phyloP scores from a whole-genome alignment of 1,284 basidiomycete genomes.

The Vanrija humicola region DNA sequence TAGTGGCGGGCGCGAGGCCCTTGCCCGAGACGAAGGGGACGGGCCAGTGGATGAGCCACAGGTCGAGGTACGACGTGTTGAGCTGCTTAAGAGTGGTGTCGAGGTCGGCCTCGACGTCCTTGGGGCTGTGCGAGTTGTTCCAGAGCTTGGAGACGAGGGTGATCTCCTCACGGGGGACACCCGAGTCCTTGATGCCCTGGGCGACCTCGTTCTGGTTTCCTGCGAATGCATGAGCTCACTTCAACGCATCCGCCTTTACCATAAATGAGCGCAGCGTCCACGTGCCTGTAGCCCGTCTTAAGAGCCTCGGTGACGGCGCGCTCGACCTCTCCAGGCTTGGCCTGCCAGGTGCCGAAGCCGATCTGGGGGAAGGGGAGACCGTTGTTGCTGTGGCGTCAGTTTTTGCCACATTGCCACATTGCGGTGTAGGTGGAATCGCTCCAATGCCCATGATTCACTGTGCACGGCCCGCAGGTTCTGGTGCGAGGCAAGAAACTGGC shows the following conservation, averaged over 20 bases:
- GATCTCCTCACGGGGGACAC: constrained; percentile 74
- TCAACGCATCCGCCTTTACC: constrained; percentile 59
- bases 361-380: constrained; percentile 59
- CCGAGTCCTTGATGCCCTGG: constrained; percentile 66
- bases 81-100: constrained; percentile 69
- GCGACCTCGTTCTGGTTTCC: constrained; percentile 66
- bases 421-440: background rate
- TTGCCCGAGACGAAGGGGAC: constrained; percentile 65
- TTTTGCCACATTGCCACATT: background rate
- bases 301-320: constrained; percentile 1
- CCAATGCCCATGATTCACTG: no score
- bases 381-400: constrained; percentile 17
- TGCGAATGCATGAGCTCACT: background rate
- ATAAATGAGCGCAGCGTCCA: constrained; percentile 70
- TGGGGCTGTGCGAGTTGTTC: constrained; percentile 42
- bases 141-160: constrained; percentile 70
- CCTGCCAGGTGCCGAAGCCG: constrained; percentile 79
- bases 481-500: no score
- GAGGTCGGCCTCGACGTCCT: constrained; percentile 65
- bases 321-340: constrained; percentile 65
- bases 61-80: constrained; percentile 69
- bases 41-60: constrained; percentile 86
- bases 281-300: constrained; percentile 49
- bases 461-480: no score
- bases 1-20: constrained; percentile 55